Conservation (phyloP, 768 basidiomycete species). For the Hygrophorus pudorinus region DNA sequence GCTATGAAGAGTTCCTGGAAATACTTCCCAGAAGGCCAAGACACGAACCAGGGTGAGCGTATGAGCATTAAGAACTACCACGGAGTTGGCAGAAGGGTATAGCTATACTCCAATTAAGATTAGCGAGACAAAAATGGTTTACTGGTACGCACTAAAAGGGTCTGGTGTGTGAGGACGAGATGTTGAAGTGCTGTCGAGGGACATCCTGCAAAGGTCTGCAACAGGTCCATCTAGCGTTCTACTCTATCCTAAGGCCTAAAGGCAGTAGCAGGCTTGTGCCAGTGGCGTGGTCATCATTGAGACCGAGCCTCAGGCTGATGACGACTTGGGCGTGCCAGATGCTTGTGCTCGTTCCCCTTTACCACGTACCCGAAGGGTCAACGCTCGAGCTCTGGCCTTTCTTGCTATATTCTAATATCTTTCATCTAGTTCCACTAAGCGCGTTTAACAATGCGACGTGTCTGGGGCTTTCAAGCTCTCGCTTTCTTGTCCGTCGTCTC, state of each 20-base stretch:
- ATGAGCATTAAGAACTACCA: conserved; percentile 66
- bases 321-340: no score
- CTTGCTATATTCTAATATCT: no score
- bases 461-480: conserved; percentile 6
- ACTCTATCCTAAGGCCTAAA: no score
- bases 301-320: no score
- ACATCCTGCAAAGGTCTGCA: conserved; percentile 31
- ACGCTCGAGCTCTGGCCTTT: no score
- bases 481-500: conserved; percentile 20
- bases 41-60: conserved; percentile 55
- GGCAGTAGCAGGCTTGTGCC: no score
- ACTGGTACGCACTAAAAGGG: conserved; percentile 45
- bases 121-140: neutral
- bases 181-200: conserved; percentile 47
- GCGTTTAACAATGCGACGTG: conserved; percentile 1
- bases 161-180: conserved; percentile 43
- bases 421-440: no score
- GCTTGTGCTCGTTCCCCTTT: no score
- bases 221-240: conserved; percentile 29
- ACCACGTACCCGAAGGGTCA: no score
- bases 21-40: conserved; percentile 74
- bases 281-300: no score
- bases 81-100: conserved; percentile 60
- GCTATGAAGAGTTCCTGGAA: conserved; percentile 44
- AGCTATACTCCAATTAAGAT: conserved; percentile 31